Conservation (phyloP, 768 basidiomycete species). For the Boletus vinaceobasis region DNA sequence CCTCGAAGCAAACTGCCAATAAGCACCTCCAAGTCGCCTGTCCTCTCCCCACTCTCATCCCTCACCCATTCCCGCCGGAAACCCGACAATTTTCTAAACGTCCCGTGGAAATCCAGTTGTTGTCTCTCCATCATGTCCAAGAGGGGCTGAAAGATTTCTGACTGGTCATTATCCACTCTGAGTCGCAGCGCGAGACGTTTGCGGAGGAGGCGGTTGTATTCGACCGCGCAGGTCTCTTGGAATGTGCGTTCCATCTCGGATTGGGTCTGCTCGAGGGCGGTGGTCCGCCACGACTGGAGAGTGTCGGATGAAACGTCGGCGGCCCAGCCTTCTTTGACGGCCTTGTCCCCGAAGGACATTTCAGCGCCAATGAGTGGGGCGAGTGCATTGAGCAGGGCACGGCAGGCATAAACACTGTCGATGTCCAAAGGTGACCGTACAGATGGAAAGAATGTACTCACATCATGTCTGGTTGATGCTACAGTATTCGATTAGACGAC, state of each 20-base stretch:
- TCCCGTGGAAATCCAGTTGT: slow-evolving; percentile 82
- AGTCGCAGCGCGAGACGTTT: slow-evolving; percentile 78
- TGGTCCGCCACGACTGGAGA: slow-evolving; percentile 57
- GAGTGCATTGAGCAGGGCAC: slow-evolving; percentile 71
- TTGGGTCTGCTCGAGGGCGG: slow-evolving; percentile 49
- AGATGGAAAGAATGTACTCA: slow-evolving; percentile 31
- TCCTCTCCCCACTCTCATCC: slow-evolving; percentile 11
- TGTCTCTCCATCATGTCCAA: slow-evolving; percentile 72
- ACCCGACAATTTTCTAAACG: slow-evolving; percentile 68
- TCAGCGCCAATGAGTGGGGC: slow-evolving; percentile 88
- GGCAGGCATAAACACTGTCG: slow-evolving; percentile 70
- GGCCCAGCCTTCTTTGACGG: slow-evolving; percentile 60
- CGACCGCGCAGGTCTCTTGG: slow-evolving; percentile 54
- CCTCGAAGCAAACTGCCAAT: slow-evolving; percentile 43
- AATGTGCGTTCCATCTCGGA: slow-evolving; percentile 61
- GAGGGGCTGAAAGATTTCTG: slow-evolving; percentile 57
- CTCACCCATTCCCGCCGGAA: slow-evolving; percentile 49
- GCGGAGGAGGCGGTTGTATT: slow-evolving; percentile 70
- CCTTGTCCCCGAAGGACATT: slow-evolving; percentile 46
- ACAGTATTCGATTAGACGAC: slow-evolving; percentile 4
- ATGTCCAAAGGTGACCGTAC: slow-evolving; percentile 2
- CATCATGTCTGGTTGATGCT: slow-evolving; percentile 82
- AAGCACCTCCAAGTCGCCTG: slow-evolving; percentile 36
- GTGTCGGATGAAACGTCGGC: slow-evolving; percentile 47
- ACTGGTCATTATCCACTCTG: slow-evolving; percentile 56